phyloP scores from a whole-genome alignment of 805 yeast species.

The Wickerhamiella occidentalis region DNA sequence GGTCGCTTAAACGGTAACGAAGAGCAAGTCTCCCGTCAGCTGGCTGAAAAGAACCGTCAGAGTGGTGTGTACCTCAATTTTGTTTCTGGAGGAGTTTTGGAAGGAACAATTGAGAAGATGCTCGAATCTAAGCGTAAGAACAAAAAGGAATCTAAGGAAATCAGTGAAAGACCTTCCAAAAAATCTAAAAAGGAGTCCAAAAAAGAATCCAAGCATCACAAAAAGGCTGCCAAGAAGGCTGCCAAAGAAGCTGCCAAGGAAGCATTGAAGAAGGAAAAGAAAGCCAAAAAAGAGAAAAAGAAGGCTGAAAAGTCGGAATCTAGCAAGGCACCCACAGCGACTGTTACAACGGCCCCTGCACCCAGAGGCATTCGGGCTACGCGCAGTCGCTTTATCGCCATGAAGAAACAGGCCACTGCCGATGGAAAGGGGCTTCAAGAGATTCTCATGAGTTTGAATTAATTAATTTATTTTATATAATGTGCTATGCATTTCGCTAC shows the following conservation, averaged over 20 bases:
- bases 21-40: conserved; percentile 33
- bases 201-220: conserved; percentile 26
- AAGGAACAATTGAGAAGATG: conserved; percentile 65
- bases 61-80: conserved; percentile 70
- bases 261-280: conserved; percentile 19
- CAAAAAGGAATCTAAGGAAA: conserved; percentile 22
- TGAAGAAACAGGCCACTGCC: conserved; percentile 83
- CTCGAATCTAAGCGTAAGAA: conserved; percentile 17
- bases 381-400: conserved; percentile 77
- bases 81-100: conserved; percentile 70
- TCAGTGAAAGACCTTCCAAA: conserved; percentile 23
- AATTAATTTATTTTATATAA: neutral
- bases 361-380: conserved; percentile 53
- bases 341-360: conserved; percentile 23
- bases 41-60: conserved; percentile 57
- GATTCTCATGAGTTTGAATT: conserved; percentile 53
- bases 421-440: conserved; percentile 83
- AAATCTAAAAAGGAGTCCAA: conserved; percentile 25
- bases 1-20: conserved; percentile 69
- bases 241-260: conserved; percentile 20
- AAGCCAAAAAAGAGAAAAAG: conserved; percentile 10
- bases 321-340: neutral
- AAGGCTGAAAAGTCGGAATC: conserved; percentile 7
- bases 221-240: conserved; percentile 25
- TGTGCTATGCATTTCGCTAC: neutral